Percentiles rank a stretch among this genome's conserved stretches.
phyloP scores from a whole-genome alignment of 169 alveolate genomes.

The Eimeria necatrix region DNA sequence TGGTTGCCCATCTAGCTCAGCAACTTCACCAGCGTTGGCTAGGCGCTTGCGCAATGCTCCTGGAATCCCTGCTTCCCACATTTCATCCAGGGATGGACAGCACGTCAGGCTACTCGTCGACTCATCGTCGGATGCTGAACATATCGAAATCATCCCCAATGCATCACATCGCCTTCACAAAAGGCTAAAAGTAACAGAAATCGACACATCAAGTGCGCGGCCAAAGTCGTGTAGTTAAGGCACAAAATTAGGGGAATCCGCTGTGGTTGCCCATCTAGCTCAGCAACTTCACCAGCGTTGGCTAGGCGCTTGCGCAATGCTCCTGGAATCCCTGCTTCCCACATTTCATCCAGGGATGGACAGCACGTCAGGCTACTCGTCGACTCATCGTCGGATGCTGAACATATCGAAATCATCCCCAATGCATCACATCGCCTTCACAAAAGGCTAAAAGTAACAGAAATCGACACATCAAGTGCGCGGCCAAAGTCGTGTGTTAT shows the following conservation, averaged over 20 bases:
- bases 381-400: not conserved
- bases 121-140: not conserved
- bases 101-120: not conserved
- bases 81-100: constrained; percentile 50
- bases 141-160: too few relatives aligned
- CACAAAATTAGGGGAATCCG: constrained; percentile 70
- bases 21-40: not conserved
- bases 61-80: constrained; percentile 68
- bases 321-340: constrained; percentile 72
- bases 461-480: too few relatives aligned
- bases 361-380: not conserved
- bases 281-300: not conserved
- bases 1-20: constrained; percentile 7
- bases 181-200: too few relatives aligned
- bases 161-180: too few relatives aligned
- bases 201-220: too few relatives aligned
- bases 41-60: constrained; percentile 53
- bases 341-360: constrained; percentile 56
- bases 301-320: constrained; percentile 47
- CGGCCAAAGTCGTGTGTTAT: not conserved
- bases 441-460: too few relatives aligned
- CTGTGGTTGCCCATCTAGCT: constrained; percentile 2
- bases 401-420: too few relatives aligned
- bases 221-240: too few relatives aligned
- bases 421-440: too few relatives aligned